Base-by-base conservation (phyloP, 345 rosid species). In the Hibiscus mutabilis region DNA sequence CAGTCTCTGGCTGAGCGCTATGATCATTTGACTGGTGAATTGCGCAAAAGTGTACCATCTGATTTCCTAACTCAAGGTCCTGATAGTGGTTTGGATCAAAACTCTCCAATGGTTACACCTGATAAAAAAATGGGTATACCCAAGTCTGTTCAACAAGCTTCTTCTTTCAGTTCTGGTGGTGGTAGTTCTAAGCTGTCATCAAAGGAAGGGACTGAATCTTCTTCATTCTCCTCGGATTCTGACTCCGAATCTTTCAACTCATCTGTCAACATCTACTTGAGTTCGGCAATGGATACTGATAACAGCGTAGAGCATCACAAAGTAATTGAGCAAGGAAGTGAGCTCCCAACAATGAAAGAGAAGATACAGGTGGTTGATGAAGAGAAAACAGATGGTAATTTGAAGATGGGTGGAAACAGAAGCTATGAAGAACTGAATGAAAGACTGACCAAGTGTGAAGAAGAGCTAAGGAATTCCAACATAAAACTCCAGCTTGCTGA, bases 241-340 rank as follows among this genome's bases (percentile, higher is more conserved):
- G 97, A 89, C 71, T 74, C 95, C 1, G 99, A 91, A 55, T 86
- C 88, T 33, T 85, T 78, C 79, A 79, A 77, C 69, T 79, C 91
- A 51, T 84, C 93, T 46, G 74, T 82, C 46, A 84, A 87, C 57
- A 73, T 82, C 63, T 82, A 74, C 51, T 60, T 82, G 21, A 75
- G 66, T 73, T 71, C 86, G 14, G 70, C 77, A 8, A 73, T 79
- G 44, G 52, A 59, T 58, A 59, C 70, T 70, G 80, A 75, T 40
- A 81, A 73, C 59, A 73, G 75, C 37, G 79, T 46, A 60, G 69
- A 70, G 8, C 37, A 68, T 66, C 74, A 60, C 71, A 85, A 70
- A 69, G 68, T 76, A 22, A 76, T 68, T 61, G 80, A 79, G 27
- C 74, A 78, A 44, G 84, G 69, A 47, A 61, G 51, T 37, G 83